These are phyloP conservation scores for Corynascus novoguineensis DNA, from an alignment of 495 filamentous ascomycete genomes.

Conservation along the genomic window DNA sequence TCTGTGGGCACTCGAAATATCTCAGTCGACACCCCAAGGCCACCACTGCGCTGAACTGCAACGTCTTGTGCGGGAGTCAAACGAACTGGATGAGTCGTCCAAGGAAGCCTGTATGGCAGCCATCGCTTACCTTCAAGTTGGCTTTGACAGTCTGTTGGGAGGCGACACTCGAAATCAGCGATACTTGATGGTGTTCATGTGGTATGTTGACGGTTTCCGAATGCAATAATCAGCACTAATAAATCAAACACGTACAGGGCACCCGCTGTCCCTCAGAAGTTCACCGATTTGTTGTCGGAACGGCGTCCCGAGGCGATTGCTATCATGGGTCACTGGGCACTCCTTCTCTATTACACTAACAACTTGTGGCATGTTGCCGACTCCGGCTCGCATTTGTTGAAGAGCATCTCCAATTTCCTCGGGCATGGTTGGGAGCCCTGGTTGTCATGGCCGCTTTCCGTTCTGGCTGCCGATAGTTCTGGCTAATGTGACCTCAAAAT, in stretches of 20 bases:
- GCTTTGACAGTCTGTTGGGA: conserved; percentile 26
- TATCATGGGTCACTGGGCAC: conserved; percentile 30
- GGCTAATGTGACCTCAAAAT: conserved; percentile 15
- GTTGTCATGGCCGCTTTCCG: conserved; percentile 21
- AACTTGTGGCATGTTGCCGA: conserved; percentile 30
- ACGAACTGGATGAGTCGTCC: conserved; percentile 17
- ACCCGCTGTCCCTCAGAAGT: conserved; percentile 24
- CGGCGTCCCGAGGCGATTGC: conserved; percentile 27
- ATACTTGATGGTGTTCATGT: conserved; percentile 33
- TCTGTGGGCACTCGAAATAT: conserved; percentile 20
- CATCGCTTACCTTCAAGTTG: conserved; percentile 29
- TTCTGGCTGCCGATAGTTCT: conserved; percentile 25
- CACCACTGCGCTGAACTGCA: conserved; percentile 18
- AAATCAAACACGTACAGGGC: conserved; percentile 3
- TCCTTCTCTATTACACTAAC: conserved; percentile 29
- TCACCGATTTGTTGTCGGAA: conserved; percentile 23
- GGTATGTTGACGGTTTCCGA: conserved; percentile 14
- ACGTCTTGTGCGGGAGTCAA: conserved; percentile 18
- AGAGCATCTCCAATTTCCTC: conserved; percentile 33
- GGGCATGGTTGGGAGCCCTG: conserved; percentile 30
- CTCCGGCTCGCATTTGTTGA: conserved; percentile 31
- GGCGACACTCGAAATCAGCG: conserved; percentile 16
- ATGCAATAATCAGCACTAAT: neutral
- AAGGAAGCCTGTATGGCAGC: conserved; percentile 28
- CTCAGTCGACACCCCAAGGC: conserved; percentile 10